Conservation (phyloP, 2,329 filamentous ascomycete genomes). For the Xylariomycetidae sp. region DNA sequence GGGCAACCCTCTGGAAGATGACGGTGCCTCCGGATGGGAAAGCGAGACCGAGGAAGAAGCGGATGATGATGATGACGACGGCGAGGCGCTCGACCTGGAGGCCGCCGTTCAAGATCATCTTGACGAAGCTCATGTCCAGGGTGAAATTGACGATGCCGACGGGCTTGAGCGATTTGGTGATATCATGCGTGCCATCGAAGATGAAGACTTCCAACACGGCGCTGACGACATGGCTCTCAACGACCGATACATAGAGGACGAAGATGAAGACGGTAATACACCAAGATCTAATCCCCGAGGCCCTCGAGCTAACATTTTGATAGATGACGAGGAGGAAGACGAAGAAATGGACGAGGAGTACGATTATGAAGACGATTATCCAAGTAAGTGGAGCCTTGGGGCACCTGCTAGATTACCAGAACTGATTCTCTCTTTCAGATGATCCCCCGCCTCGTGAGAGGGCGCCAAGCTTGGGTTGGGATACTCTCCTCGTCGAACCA, state of each 20-base stretch:
- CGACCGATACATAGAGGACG: slow-evolving; percentile 50
- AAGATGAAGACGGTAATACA: slow-evolving; percentile 50
- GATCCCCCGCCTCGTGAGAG: slow-evolving; percentile 40
- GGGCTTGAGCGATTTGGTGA: slow-evolving; percentile 40
- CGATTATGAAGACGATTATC: slow-evolving; percentile 56
- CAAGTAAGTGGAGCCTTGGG: slow-evolving; percentile 38
- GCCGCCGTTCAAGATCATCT: slow-evolving; percentile 51
- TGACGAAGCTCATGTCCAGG: slow-evolving; percentile 47
- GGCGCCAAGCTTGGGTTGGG: slow-evolving; percentile 50
- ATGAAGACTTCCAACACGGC: slow-evolving; percentile 48
- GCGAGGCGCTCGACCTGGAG: slow-evolving; percentile 49
- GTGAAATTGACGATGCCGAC: slow-evolving; percentile 38
- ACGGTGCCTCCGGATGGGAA: slow-evolving; percentile 58
- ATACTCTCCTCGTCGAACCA: slow-evolving; percentile 47
- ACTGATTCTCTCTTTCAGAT: slow-evolving; percentile 31
- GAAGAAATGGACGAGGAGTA: slow-evolving; percentile 66
- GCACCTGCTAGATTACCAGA: neutral
- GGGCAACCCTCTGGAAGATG: slow-evolving; percentile 54
- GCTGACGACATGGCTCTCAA: slow-evolving; percentile 48
- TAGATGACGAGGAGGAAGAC: slow-evolving; percentile 57
- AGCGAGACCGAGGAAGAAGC: slow-evolving; percentile 56
- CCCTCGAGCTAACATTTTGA: slow-evolving; percentile 17
- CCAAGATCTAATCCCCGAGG: slow-evolving; percentile 13
- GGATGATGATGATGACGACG: slow-evolving; percentile 52
- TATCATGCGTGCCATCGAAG: slow-evolving; percentile 52